phyloP scores from a whole-genome alignment of 176 grass and related monocot genomes.

The Zea mays region DNA sequence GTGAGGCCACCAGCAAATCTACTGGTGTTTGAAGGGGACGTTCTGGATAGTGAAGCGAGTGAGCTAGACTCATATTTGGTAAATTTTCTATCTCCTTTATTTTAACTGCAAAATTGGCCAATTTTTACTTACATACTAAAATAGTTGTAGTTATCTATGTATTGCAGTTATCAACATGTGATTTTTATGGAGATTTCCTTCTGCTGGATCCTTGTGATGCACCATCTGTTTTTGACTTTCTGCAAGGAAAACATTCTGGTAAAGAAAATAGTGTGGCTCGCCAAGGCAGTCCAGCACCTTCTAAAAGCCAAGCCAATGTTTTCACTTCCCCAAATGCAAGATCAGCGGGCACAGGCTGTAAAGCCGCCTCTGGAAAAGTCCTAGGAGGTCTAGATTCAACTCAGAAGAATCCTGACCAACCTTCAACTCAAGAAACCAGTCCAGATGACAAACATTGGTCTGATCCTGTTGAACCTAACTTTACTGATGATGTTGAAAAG shows the following conservation, averaged over 20 bases:
- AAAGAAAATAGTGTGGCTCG: constrained; percentile 42
- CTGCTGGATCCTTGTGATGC: constrained; percentile 84
- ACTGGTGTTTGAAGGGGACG: constrained; percentile 96
- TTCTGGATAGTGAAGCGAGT: constrained; percentile 74
- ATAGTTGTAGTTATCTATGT: constrained; percentile 41
- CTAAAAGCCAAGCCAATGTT: constrained; percentile 47
- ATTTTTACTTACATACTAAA: background rate
- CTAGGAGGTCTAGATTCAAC: constrained; percentile 35
- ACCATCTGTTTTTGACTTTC: constrained; percentile 76
- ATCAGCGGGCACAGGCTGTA: constrained; percentile 53
- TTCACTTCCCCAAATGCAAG: constrained; percentile 63
- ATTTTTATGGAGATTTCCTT: constrained; percentile 83
- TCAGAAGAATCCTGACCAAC: constrained; percentile 24
- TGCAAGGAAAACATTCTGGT: constrained; percentile 52
- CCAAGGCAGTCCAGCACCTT: constrained; percentile 39
- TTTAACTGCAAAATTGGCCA: constrained; percentile 19
- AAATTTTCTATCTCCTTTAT: constrained; percentile 44
- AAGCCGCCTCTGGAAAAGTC: constrained; percentile 42
- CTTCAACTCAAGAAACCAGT: constrained; percentile 40
- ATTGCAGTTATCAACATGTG: constrained; percentile 87
- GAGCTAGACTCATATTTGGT: constrained; percentile 94
- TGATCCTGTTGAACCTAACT: constrained; percentile 34
- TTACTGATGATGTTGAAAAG: constrained; percentile 44
- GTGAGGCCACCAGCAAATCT: constrained; percentile 85
- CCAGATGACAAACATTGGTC: constrained; percentile 39